phyloP scores from a whole-genome alignment of 306 rosid species.

The Oxytropis ochrocephala region DNA sequence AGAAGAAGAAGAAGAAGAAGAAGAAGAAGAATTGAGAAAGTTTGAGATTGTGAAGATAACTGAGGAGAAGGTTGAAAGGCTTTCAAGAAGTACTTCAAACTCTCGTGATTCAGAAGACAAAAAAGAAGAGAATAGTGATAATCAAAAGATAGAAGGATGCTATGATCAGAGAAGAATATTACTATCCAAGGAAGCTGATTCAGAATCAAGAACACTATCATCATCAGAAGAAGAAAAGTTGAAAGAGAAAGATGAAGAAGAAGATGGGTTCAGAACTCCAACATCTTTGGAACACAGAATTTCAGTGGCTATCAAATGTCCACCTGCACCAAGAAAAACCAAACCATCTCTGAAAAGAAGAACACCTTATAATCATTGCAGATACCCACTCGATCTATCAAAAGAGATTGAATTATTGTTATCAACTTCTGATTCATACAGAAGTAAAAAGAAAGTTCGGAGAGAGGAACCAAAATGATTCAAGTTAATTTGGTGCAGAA shows the following conservation, averaged over 20 bases:
- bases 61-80: neutral
- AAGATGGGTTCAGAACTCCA: constrained; percentile 76
- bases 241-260: neutral
- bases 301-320: constrained; percentile 38
- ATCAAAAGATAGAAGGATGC: neutral
- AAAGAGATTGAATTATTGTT: constrained; percentile 40
- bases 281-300: constrained; percentile 46
- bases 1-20: neutral
- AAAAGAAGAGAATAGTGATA: neutral
- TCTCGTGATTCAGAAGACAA: neutral
- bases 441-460: constrained; percentile 39
- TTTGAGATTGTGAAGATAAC: neutral
- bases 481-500: neutral
- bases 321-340: constrained; percentile 54
- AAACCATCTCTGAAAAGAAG: constrained; percentile 33
- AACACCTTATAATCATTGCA: neutral
- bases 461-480: constrained; percentile 5
- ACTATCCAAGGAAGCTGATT: neutral
- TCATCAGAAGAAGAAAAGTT: neutral
- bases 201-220: neutral
- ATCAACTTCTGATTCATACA: constrained; percentile 9
- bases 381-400: constrained; percentile 31
- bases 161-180: neutral
- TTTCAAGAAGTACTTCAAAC: constrained; percentile 12
- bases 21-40: neutral